phyloP scores from a whole-genome alignment of 495 filamentous ascomycete species.

The Penicillium taxi region DNA sequence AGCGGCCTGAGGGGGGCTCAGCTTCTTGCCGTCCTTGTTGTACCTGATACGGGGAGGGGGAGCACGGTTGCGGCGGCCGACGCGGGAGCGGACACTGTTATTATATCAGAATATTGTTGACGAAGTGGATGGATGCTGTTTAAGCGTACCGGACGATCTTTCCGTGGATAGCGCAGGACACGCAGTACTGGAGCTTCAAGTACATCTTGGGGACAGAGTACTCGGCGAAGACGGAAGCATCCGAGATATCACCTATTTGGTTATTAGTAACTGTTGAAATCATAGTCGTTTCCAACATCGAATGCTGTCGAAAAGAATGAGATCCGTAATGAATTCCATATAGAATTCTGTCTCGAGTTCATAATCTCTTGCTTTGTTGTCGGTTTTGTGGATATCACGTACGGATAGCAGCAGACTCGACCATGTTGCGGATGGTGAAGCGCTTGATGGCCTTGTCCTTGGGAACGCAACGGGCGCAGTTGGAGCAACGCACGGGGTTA shows the following conservation, averaged over 20 bases:
- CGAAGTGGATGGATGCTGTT: neutral
- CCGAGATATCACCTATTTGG: slow-evolving; percentile 91
- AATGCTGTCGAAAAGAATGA: no score
- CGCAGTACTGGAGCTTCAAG: slow-evolving; percentile 99
- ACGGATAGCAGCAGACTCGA: slow-evolving; percentile 99
- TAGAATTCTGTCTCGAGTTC: no score
- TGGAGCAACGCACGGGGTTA: slow-evolving; percentile 99
- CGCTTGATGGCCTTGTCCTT: slow-evolving; percentile 99
- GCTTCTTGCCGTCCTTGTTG: slow-evolving; percentile 99
- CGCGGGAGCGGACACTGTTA: slow-evolving; percentile 87
- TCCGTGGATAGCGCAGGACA: slow-evolving; percentile 99
- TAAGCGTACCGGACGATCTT: slow-evolving; percentile 96
- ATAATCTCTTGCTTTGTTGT: no score
- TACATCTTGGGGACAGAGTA: slow-evolving; percentile 99
- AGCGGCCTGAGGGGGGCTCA: slow-evolving; percentile 79
- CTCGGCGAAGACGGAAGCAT: slow-evolving; percentile 97
- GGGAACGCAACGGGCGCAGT: slow-evolving; percentile 98
- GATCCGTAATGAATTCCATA: no score
- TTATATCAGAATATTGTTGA: slow-evolving; percentile 10
- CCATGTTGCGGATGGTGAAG: slow-evolving; percentile 99
- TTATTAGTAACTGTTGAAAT: neutral
- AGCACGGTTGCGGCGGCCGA: slow-evolving; percentile 96
- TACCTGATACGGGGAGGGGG: slow-evolving; percentile 93
- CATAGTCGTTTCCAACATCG: slow-evolving; percentile 7
- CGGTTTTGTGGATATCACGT: slow-evolving; percentile 49